Percentiles rank a stretch among this genome's conserved stretches.
phyloP scores from a whole-genome alignment of 2,329 filamentous ascomycete species.

The Stemphylium vesicarium region DNA sequence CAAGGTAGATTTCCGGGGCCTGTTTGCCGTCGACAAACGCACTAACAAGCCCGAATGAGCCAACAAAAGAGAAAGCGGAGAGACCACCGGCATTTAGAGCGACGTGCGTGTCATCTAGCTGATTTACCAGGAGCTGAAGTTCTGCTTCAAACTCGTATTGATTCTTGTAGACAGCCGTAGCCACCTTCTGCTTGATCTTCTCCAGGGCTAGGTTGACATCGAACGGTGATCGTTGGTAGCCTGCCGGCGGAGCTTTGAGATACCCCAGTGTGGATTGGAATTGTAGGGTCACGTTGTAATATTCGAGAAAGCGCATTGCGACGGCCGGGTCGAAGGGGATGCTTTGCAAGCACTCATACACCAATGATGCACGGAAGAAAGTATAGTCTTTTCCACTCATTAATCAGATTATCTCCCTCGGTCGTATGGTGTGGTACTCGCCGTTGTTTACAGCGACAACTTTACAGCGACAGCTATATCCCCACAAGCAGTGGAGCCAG shows the following conservation, averaged over 20 bases:
- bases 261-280: slow-evolving; percentile 55
- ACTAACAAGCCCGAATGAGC: slow-evolving; percentile 33
- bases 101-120: slow-evolving; percentile 45
- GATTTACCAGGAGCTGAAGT: slow-evolving; percentile 38
- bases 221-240: slow-evolving; percentile 51
- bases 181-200: slow-evolving; percentile 33
- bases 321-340: slow-evolving; percentile 56
- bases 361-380: slow-evolving; percentile 10
- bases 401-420: no score
- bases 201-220: slow-evolving; percentile 42
- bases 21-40: slow-evolving; percentile 32
- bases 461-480: no score
- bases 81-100: slow-evolving; percentile 33
- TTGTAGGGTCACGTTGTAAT: slow-evolving; percentile 54
- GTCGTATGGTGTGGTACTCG: no score
- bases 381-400: background rate
- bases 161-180: slow-evolving; percentile 38
- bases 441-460: no score
- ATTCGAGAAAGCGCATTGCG: slow-evolving; percentile 53
- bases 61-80: slow-evolving; percentile 32
- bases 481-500: no score
- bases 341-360: slow-evolving; percentile 48
- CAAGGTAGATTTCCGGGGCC: slow-evolving; percentile 44
- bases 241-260: slow-evolving; percentile 49
- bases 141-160: slow-evolving; percentile 51